phyloP scores from a whole-genome alignment of 2,329 filamentous ascomycete species.

The Acephala macrosclerotiorum region DNA sequence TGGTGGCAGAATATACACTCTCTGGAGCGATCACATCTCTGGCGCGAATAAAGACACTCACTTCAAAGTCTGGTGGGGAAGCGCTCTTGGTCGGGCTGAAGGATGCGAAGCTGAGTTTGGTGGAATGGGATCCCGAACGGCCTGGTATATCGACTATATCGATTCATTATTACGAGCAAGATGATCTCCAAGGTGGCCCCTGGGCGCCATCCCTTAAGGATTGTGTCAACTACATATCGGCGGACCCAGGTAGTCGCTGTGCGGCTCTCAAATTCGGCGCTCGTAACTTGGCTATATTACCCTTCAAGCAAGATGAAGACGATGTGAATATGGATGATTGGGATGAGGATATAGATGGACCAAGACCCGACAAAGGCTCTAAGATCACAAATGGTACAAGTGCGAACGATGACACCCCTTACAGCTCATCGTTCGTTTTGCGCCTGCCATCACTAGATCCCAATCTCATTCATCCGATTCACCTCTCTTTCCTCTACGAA shows the following conservation, averaged over 20 bases:
- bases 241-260: conserved; percentile 91
- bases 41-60: conserved; percentile 75
- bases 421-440: conserved; percentile 91
- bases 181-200: conserved; percentile 82
- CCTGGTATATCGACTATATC: conserved; percentile 86
- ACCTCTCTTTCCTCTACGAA: conserved; percentile 92
- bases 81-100: conserved; percentile 84
- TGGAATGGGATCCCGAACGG: conserved; percentile 90
- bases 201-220: conserved; percentile 80
- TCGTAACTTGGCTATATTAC: conserved; percentile 89
- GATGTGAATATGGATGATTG: conserved; percentile 93
- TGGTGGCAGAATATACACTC: conserved; percentile 84
- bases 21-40: conserved; percentile 86
- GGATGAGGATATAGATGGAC: conserved; percentile 81
- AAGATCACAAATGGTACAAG: conserved; percentile 39
- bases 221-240: conserved; percentile 81
- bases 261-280: conserved; percentile 92
- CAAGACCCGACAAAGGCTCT: conserved; percentile 57
- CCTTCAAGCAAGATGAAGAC: conserved; percentile 85
- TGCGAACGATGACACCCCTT: conserved; percentile 66
- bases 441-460: conserved; percentile 89
- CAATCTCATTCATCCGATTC: conserved; percentile 84
- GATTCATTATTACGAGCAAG: conserved; percentile 97
- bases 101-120: conserved; percentile 90
- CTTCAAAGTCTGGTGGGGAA: conserved; percentile 82